Evolutionary conservation across 148 eudicot species (phyloP).

Genomic region (Vaccinium darrowii): DNA sequence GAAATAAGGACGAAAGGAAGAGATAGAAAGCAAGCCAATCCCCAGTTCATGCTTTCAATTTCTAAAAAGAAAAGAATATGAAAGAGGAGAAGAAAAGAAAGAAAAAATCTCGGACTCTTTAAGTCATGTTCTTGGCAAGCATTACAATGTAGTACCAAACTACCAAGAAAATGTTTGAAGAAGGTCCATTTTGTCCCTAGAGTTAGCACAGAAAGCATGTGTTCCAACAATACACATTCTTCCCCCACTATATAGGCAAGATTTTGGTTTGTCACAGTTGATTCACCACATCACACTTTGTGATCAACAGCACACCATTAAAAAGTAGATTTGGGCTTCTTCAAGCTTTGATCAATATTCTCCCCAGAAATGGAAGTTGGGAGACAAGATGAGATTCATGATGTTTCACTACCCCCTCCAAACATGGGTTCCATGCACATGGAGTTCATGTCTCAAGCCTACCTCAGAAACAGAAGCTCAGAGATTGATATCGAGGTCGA

Average conservation of each 20-base stretch:
- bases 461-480: slow-evolving; percentile 54
- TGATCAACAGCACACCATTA: slow-evolving; percentile 14
- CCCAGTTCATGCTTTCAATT: neutral
- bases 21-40: no score
- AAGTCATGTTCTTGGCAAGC: slow-evolving; percentile 52
- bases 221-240: slow-evolving; percentile 42
- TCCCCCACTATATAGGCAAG: slow-evolving; percentile 40
- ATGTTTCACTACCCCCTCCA: slow-evolving; percentile 40
- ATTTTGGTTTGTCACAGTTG: slow-evolving; percentile 50
- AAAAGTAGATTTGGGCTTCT: neutral
- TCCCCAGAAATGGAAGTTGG: slow-evolving; percentile 40
- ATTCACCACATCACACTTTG: slow-evolving; percentile 13
- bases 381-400: slow-evolving; percentile 48
- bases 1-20: neutral
- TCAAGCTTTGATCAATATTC: slow-evolving; percentile 5
- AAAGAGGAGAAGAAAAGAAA: neutral
- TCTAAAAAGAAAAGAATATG: neutral
- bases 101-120: neutral
- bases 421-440: slow-evolving; percentile 70
- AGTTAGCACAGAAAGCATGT: slow-evolving; percentile 58
- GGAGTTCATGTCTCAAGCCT: slow-evolving; percentile 76
- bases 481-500: slow-evolving; percentile 61
- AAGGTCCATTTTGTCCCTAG: neutral
- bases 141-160: slow-evolving; percentile 9
- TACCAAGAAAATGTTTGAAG: slow-evolving; percentile 20